A percentile compares a stretch with the other conserved stretches of the same genome.
These are phyloP conservation scores for Botryosphaeria agaves DNA, from an alignment of 2,329 filamentous ascomycete genomes.

Conservation along the genomic window DNA sequence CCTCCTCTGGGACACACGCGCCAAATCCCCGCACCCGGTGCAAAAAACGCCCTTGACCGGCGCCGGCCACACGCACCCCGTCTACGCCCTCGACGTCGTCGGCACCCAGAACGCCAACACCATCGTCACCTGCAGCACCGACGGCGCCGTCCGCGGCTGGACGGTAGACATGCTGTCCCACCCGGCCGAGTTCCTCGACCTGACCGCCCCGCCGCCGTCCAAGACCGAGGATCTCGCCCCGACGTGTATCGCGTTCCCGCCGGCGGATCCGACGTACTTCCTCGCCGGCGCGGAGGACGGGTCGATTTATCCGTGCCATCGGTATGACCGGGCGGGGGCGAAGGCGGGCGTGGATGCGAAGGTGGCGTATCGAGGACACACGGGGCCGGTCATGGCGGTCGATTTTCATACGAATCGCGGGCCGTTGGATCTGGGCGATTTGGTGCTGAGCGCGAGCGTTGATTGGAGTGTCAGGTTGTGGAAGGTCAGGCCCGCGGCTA, in stretches of 20 bases:
- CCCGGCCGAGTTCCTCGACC: slow-evolving; percentile 82
- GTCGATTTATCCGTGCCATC: slow-evolving; percentile 86
- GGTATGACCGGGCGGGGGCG: slow-evolving; percentile 91
- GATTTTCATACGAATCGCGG: slow-evolving; percentile 89
- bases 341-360: slow-evolving; percentile 89
- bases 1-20: slow-evolving; percentile 88
- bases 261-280: slow-evolving; percentile 93
- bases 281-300: slow-evolving; percentile 94
- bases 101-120: slow-evolving; percentile 98
- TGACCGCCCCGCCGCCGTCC: slow-evolving; percentile 62
- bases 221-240: slow-evolving; percentile 89
- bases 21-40: slow-evolving; percentile 58
- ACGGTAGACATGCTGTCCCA: slow-evolving; percentile 95
- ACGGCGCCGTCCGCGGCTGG: slow-evolving; percentile 94
- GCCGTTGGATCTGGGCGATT: slow-evolving; percentile 82
- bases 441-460: slow-evolving; percentile 79
- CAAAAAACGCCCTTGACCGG: slow-evolving; percentile 94
- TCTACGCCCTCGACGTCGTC: slow-evolving; percentile 89
- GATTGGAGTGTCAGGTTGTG: slow-evolving; percentile 98
- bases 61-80: slow-evolving; percentile 81
- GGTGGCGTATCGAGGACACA: slow-evolving; percentile 76
- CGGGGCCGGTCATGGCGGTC: slow-evolving; percentile 87
- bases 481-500: slow-evolving; percentile 74
- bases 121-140: slow-evolving; percentile 91
- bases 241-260: slow-evolving; percentile 85